Conservation (phyloP, 169 alveolate genomes). For the Toxoplasma gondii region DNA sequence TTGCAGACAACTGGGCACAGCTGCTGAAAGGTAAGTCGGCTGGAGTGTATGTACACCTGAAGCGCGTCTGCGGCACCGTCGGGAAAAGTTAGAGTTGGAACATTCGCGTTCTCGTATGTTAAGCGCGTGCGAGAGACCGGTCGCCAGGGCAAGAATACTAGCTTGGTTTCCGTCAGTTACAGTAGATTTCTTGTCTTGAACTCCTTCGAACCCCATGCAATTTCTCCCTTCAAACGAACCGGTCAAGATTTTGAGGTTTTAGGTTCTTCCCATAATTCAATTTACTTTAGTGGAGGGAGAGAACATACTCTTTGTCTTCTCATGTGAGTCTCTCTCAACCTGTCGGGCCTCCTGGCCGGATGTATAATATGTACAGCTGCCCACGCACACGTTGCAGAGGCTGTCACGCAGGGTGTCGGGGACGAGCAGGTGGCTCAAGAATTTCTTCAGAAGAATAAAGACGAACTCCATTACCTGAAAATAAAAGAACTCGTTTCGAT, state of each 20-base stretch:
- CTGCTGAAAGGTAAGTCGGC: conserved; percentile 3
- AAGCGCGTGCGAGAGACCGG: neutral
- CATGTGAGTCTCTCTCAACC: no score
- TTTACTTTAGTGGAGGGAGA: no score
- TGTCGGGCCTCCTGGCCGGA: neutral
- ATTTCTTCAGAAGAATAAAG: neutral
- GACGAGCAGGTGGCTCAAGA: neutral
- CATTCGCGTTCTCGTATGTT: neutral
- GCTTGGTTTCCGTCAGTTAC: no score
- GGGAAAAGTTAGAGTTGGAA: no score
- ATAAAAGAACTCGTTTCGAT: neutral
- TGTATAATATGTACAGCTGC: neutral
- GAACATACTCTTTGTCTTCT: no score
- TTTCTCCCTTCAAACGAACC: no score
- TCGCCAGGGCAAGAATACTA: neutral
- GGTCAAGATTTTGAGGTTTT: no score
- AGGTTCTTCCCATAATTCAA: no score
- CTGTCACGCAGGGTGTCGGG: neutral
- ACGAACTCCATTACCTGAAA: neutral
- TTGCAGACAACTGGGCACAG: conserved; percentile 5
- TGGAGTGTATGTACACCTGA: neutral
- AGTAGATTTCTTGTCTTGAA: no score
- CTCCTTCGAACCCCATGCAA: no score
- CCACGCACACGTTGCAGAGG: neutral
- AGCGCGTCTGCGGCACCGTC: neutral